These are phyloP conservation scores for Emergomyces orientalis DNA, from an alignment of 2,329 filamentous ascomycete genomes.

Conservation along the genomic window DNA sequence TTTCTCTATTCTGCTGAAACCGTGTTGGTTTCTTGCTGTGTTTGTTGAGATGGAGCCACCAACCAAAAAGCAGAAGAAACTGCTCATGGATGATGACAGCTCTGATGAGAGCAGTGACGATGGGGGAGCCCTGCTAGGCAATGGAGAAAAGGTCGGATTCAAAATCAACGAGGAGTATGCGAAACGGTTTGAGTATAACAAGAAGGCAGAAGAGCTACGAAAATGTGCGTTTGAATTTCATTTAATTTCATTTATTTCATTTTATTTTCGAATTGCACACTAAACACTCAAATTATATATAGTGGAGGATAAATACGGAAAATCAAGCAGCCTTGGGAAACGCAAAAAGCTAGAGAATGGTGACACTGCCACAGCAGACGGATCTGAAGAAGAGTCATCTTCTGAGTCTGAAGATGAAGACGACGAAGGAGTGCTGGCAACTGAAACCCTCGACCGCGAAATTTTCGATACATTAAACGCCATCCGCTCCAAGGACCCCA, in stretches of 20 bases:
- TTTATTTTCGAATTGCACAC: not conserved
- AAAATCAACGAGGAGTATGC: slow-evolving; percentile 90
- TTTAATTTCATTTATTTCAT: not conserved
- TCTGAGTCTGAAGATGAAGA: slow-evolving; percentile 71
- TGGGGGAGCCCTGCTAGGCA: slow-evolving; percentile 30
- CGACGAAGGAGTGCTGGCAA: slow-evolving; percentile 78
- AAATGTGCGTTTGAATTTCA: slow-evolving; percentile 23
- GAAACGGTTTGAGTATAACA: slow-evolving; percentile 86
- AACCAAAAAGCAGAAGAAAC: slow-evolving; percentile 32
- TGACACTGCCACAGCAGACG: slow-evolving; percentile 43
- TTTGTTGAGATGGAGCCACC: slow-evolving; percentile 32
- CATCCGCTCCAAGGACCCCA: slow-evolving; percentile 81
- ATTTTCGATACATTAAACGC: slow-evolving; percentile 81
- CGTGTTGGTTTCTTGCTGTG: not conserved
- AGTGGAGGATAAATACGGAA: slow-evolving; percentile 85
- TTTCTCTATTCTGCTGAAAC: not conserved
- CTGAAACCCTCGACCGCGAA: slow-evolving; percentile 73
- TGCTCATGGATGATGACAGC: slow-evolving; percentile 34
- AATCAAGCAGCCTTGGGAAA: slow-evolving; percentile 32
- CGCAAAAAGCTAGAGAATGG: slow-evolving; percentile 34
- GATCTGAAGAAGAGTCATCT: slow-evolving; percentile 57
- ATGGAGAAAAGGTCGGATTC: slow-evolving; percentile 40
- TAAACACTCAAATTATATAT: not conserved
- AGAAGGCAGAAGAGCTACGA: slow-evolving; percentile 84
- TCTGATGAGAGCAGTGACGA: slow-evolving; percentile 32